These are phyloP conservation scores for Cardiospermum halicacabum DNA, from an alignment of 345 rosid species.

Conservation along the genomic window DNA sequence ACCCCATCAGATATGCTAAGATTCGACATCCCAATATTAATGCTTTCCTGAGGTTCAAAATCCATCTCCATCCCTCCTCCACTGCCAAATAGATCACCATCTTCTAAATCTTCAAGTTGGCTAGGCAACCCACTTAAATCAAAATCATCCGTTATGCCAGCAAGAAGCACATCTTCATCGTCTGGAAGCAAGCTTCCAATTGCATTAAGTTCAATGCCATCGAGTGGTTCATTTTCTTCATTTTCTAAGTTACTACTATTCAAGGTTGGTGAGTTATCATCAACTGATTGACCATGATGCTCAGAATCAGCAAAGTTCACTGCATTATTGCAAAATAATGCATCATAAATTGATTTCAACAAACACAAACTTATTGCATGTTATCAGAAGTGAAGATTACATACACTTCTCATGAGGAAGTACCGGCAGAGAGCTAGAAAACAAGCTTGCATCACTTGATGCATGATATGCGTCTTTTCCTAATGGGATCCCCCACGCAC, in stretches of 20 bases:
- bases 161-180: conserved; percentile 82
- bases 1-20: conserved; percentile 48
- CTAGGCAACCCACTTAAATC: conserved; percentile 57
- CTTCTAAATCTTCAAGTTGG: conserved; percentile 73
- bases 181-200: conserved; percentile 63
- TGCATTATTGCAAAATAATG: conserved; percentile 33
- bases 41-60: conserved; percentile 51
- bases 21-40: conserved; percentile 39
- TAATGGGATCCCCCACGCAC: conserved; percentile 48
- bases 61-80: conserved; percentile 95
- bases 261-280: conserved; percentile 46
- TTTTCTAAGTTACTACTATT: conserved; percentile 38
- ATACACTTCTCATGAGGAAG: conserved; percentile 71
- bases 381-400: conserved; percentile 20
- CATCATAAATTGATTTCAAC: conserved; percentile 9
- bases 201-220: conserved; percentile 45
- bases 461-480: conserved; percentile 33
- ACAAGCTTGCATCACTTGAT: conserved; percentile 63
- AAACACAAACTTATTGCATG: not conserved
- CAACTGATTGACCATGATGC: conserved; percentile 35
- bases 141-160: conserved; percentile 79
- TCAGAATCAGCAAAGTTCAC: conserved; percentile 58
- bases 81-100: conserved; percentile 71
- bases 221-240: conserved; percentile 44
- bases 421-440: conserved; percentile 82